phyloP scores from a whole-genome alignment of 805 yeast genomes.

The Suhomyces prunicola region DNA sequence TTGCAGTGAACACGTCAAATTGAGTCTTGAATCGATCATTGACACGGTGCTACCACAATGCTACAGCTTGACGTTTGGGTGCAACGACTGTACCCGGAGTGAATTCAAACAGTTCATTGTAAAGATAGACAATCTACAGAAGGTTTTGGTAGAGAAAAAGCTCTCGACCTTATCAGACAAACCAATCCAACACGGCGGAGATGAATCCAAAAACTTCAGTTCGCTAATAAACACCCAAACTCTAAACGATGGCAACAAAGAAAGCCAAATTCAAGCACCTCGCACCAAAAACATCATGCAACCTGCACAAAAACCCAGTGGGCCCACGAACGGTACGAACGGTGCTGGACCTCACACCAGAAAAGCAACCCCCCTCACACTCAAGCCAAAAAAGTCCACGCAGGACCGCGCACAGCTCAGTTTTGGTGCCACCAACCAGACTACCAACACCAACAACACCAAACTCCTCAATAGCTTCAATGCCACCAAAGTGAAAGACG shows the following conservation, averaged over 20 bases:
- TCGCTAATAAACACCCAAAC: slow-evolving; percentile 30
- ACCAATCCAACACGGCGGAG: neutral
- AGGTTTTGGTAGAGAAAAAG: slow-evolving; percentile 10
- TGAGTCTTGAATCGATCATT: slow-evolving; percentile 28
- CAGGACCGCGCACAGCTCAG: slow-evolving; percentile 9
- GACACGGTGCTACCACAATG: slow-evolving; percentile 31
- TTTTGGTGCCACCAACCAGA: slow-evolving; percentile 24
- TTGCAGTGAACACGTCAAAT: slow-evolving; percentile 37
- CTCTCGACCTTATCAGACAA: slow-evolving; percentile 6
- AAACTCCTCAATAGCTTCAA: slow-evolving; percentile 24
- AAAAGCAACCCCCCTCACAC: slow-evolving; percentile 1
- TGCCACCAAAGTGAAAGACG: slow-evolving; percentile 20
- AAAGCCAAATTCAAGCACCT: slow-evolving; percentile 21
- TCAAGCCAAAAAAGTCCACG: slow-evolving; percentile 8
- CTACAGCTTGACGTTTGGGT: slow-evolving; percentile 30
- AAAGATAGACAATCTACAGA: slow-evolving; percentile 18
- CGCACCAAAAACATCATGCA: slow-evolving; percentile 19
- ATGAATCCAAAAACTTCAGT: slow-evolving; percentile 17
- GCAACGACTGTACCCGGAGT: slow-evolving; percentile 32
- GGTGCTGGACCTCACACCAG: neutral
- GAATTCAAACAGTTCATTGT: slow-evolving; percentile 32
- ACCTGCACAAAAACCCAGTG: slow-evolving; percentile 11
- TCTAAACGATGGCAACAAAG: slow-evolving; percentile 20
- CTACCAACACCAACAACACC: slow-evolving; percentile 10
- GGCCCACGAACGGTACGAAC: neutral